Conservation (phyloP, 306 rosid species). For the Pterocarpus santalinus region DNA sequence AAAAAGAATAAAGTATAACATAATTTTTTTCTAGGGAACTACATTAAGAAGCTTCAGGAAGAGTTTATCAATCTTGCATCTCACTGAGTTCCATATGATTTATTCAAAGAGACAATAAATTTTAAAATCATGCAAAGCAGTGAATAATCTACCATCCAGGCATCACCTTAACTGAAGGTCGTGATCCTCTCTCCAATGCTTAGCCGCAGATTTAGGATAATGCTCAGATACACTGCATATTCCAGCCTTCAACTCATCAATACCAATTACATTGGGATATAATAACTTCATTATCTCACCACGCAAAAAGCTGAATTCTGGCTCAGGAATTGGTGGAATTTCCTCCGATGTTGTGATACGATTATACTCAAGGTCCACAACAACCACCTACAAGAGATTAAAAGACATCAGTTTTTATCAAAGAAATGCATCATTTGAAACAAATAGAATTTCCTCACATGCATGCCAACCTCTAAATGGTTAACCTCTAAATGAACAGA, state of each 20-base stretch:
- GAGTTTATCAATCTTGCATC: conserved; percentile 7
- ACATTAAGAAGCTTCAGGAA: neutral
- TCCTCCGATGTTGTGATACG: conserved; percentile 89
- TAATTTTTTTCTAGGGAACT: neutral
- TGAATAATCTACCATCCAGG: conserved; percentile 47
- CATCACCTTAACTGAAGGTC: conserved; percentile 94
- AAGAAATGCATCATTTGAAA: conserved; percentile 27
- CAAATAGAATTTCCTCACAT: conserved; percentile 37
- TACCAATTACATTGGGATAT: conserved; percentile 88
- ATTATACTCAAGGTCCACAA: conserved; percentile 96
- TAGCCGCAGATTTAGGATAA: conserved; percentile 64
- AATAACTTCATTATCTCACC: conserved; percentile 76
- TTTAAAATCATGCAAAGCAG: conserved; percentile 37
- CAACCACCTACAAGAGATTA: conserved; percentile 77
- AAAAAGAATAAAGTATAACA: conserved; percentile 18
- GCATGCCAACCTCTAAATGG: conserved; percentile 29
- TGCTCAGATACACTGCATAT: conserved; percentile 63
- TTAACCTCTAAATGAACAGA: conserved; percentile 35
- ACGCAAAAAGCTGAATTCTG: conserved; percentile 81
- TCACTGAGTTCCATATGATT: conserved; percentile 4
- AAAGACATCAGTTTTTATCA: conserved; percentile 37
- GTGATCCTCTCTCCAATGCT: conserved; percentile 96
- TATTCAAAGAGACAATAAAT: conserved; percentile 15
- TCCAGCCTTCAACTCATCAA: conserved; percentile 81
- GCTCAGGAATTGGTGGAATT: conserved; percentile 97